Base-by-base conservation (phyloP, 2,329 filamentous ascomycete species). In the Apiospora rasikravindrae region DNA sequence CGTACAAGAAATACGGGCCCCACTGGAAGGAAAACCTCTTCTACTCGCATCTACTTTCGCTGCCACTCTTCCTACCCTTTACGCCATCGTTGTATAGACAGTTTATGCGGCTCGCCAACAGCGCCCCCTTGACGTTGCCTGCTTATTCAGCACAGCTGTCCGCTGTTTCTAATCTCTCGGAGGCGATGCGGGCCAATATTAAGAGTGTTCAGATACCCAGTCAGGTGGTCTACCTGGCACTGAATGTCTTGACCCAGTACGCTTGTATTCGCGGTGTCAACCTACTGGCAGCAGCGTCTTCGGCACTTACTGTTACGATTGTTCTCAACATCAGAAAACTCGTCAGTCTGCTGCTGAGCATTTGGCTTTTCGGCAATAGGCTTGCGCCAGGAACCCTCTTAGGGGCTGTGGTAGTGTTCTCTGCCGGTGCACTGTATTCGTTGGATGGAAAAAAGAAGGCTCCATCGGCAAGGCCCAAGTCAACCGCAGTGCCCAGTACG, bases 1-100 rank as follows among this genome's bases (percentile, higher is more conserved):
- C 95, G 0, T 99, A 98, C 84, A 89, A 89, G 72, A 89, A 88
- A 71, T 95, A 98, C 81, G 95, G 95, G 7, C 93, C 93, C 42
- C 93, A 96, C 81, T 98, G 96, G 94, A 93, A 92, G 77, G 96
- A 98, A 82, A 98, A 98, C 76, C 88, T 99, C 16, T 98, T 99
- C 84, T 99, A 98, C 85, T 97, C 94, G 1, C 91, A 93, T 76
- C 81, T 94, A 10, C 86, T 96, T 29, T 94, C 92, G 0, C 84
- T 96, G 61, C 93, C 94, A 0, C 86, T 96, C 29, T 96, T 96
- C 79, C 78, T 93, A 2, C 93, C 92, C 3, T 92, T 96, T 75
- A 81, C 89, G n/a, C 88, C 88, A 0, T 90, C 89, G 2, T 88
- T 96, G 78, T 83, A 84, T 70, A 83, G 86, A 24, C 92, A 94